Evolutionary conservation across 169 alveolate species (phyloP).

Genomic region (Plasmodium fragile): DNA sequence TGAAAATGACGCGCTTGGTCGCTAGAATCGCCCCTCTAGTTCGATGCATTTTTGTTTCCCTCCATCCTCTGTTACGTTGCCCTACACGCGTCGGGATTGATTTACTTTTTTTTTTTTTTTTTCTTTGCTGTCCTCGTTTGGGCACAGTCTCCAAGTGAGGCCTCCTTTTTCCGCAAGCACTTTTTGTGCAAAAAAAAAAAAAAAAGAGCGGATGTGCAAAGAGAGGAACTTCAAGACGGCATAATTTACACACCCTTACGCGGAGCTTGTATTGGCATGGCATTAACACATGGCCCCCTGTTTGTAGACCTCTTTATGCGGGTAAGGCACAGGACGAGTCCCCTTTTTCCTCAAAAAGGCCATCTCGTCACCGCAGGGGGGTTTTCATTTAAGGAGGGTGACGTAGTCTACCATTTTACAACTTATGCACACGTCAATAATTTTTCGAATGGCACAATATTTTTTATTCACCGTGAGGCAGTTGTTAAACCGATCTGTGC

Average conservation of each 20-base stretch:
- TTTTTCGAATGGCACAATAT: neutral
- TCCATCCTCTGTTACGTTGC: no score
- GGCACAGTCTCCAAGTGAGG: neutral
- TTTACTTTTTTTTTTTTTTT: neutral
- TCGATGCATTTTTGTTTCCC: neutral
- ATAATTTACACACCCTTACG: neutral
- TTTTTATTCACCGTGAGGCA: neutral
- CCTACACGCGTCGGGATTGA: neutral
- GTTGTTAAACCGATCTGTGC: neutral
- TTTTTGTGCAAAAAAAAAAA: neutral
- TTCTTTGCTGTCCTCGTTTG: neutral
- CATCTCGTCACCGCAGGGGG: neutral
- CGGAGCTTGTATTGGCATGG: neutral
- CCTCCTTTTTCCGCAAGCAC: neutral
- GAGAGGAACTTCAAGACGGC: neutral
- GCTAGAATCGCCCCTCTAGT: neutral
- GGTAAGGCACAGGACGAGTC: neutral
- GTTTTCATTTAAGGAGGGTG: neutral
- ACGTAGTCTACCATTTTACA: neutral
- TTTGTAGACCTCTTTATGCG: neutral
- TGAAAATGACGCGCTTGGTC: neutral
- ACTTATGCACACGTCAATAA: neutral
- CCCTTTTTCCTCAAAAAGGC: neutral
- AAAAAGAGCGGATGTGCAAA: neutral
- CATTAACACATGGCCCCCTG: neutral